Conservation (phyloP, 2,329 filamentous ascomycete species). For the Colletotrichum tropicale region DNA sequence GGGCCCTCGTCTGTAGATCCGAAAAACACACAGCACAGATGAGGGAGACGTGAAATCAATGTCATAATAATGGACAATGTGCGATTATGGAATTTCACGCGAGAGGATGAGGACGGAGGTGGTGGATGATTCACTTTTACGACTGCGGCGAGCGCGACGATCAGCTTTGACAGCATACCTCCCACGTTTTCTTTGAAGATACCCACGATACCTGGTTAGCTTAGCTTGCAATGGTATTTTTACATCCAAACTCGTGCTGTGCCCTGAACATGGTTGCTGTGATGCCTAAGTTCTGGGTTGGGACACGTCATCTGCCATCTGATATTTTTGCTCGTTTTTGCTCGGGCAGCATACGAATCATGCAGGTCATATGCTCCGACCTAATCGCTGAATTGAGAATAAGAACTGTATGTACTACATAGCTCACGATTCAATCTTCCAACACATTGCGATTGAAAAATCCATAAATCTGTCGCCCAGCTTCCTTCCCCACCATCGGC, state of each 20-base stretch:
- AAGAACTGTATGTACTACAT: no score
- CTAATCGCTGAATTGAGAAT: not conserved
- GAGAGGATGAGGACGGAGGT: not conserved
- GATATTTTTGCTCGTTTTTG: not conserved
- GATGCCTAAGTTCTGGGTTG: not conserved
- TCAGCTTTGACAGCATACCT: not conserved
- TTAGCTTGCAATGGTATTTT: conserved; percentile 12
- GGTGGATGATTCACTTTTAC: not conserved
- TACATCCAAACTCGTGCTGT: not conserved
- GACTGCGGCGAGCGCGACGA: not conserved
- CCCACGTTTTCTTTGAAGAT: not conserved
- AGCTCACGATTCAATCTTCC: conserved; percentile 45
- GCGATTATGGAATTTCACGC: not conserved
- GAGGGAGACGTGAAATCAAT: not conserved
- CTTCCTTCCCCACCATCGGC: conserved; percentile 77
- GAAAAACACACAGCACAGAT: not conserved
- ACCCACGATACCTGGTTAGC: conserved; percentile 16
- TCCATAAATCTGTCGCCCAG: conserved; percentile 74
- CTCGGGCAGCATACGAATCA: not conserved
- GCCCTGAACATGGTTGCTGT: rapidly evolving
- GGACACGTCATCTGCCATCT: not conserved
- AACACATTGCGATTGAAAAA: conserved; percentile 78
- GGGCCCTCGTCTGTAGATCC: not conserved
- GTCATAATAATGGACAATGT: not conserved
- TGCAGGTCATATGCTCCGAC: not conserved